Base-by-base conservation (phyloP, 108 stramenopile genomes). In the Nannochloropsis granulata region DNA sequence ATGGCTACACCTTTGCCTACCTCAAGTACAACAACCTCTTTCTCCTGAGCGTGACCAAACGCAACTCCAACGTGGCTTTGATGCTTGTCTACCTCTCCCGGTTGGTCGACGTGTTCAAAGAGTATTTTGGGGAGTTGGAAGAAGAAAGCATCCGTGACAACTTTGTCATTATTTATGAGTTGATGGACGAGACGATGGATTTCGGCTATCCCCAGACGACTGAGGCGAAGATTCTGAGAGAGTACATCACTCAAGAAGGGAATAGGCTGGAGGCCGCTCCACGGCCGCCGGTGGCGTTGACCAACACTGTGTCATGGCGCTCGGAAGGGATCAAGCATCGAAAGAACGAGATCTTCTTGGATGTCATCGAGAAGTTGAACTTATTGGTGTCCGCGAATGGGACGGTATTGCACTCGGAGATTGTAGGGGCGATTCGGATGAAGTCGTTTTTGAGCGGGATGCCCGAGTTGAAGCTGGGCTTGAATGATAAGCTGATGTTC, bases 151-250 rank as follows among this genome's bases (percentile, higher is more conserved):
- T 99, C 88, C 93, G 98, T 42, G 98, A 98, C 86, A 99, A 99
- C 90, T 99, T 99, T 87, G 97, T 99, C 21, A 94, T 98, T 89
- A 97, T 98, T 82, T 99, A 98, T 88, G 98, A 99, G 88, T 91
- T 99, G 25, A 90, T 99, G 46, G 98, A 99, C 86, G 98, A 99
- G 90, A 98, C 97, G 43, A 98, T 98, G 97, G 98, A 99, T 88
- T 96, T 97, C 82, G 98, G 98, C 12, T 91, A 97, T 91, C 98
- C 98, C 13, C 98, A 99, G 90, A 91, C 90, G 8, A 84, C 89
- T 44, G 92, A 93, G 78, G 85, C 91, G 24, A 90, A 90, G 83
- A 96, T 97, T 83, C 89, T 97, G 24, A 91, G 94, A 80, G 90
- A 93, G 84, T 98, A 95, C 90, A 97, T 98, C 82, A 97, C 96